phyloP scores from a whole-genome alignment of 1,284 basidiomycete species.

The Cryptococcus jaspeensis region DNA sequence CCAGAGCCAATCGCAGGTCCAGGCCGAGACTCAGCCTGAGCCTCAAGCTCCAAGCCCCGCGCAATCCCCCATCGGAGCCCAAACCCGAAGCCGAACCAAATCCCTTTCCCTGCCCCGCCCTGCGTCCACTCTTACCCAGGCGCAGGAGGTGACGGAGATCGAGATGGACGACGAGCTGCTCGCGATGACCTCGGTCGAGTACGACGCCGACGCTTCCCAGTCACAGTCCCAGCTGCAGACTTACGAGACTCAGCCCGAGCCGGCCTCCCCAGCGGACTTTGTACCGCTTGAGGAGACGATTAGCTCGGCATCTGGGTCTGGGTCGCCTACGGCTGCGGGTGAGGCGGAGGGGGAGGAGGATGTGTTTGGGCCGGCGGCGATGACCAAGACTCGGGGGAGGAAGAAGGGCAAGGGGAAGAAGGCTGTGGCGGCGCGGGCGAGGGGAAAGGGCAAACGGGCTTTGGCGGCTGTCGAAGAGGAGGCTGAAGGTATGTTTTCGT shows the following conservation, averaged over 20 bases:
- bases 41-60: too few relatives aligned
- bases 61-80: too few relatives aligned
- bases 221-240: constrained; percentile 6
- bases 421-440: not conserved
- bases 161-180: not conserved
- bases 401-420: constrained; percentile 4
- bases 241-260: not conserved
- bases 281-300: constrained; percentile 2
- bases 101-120: too few relatives aligned
- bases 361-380: constrained; percentile 35
- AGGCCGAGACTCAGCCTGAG: too few relatives aligned
- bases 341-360: constrained; percentile 17
- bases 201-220: constrained; percentile 41
- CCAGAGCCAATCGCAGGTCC: too few relatives aligned
- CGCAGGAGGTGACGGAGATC: not conserved
- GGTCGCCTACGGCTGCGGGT: too few relatives aligned
- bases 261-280: constrained; percentile 3
- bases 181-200: constrained; percentile 11
- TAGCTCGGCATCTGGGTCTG: not conserved
- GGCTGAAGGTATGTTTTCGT: not conserved
- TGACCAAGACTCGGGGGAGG: not conserved
- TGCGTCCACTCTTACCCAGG: not conserved
- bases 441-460: not conserved
- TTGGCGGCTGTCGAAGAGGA: not conserved
- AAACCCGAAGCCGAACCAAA: too few relatives aligned